These are phyloP conservation scores for Fusarium sp. DNA, from an alignment of 2,329 filamentous ascomycete species.

Conservation along the genomic window DNA sequence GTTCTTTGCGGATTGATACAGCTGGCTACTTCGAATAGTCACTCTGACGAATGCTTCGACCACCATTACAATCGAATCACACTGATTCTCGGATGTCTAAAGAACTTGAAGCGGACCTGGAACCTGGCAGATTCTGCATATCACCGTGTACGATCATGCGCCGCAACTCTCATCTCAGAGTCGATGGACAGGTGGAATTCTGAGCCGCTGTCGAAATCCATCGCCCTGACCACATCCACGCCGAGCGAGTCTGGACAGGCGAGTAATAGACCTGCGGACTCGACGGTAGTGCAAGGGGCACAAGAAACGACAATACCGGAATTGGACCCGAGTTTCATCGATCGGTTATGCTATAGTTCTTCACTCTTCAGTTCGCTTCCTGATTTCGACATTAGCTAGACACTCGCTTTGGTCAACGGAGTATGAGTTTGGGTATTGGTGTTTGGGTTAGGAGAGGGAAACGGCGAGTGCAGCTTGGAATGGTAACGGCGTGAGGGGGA, in stretches of 20 bases:
- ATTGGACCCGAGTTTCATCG: background rate
- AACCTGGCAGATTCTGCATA: conserved; percentile 34
- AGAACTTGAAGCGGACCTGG: conserved; percentile 35
- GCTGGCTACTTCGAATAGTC: conserved; percentile 31
- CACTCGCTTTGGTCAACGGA: background rate
- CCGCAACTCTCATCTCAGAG: conserved; percentile 30
- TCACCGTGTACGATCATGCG: conserved; percentile 27
- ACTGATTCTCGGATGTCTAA: conserved; percentile 24
- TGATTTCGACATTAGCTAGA: background rate
- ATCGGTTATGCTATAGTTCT: conserved; percentile 2
- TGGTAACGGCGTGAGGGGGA: background rate
- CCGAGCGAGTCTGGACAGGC: background rate
- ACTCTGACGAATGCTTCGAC: conserved; percentile 38
- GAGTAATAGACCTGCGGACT: background rate
- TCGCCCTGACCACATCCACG: background rate
- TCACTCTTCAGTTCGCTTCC: conserved; percentile 6
- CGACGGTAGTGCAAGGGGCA: background rate
- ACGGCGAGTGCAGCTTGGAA: background rate
- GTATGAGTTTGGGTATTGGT: background rate
- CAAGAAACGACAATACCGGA: background rate
- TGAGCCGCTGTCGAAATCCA: conserved; percentile 20
- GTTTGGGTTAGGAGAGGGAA: background rate
- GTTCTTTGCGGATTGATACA: conserved; percentile 37
- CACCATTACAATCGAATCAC: conserved; percentile 39
- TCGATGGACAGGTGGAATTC: conserved; percentile 40